Conservation (phyloP, 192 early-diverging fungal species). For the Coemansia sp. region DNA sequence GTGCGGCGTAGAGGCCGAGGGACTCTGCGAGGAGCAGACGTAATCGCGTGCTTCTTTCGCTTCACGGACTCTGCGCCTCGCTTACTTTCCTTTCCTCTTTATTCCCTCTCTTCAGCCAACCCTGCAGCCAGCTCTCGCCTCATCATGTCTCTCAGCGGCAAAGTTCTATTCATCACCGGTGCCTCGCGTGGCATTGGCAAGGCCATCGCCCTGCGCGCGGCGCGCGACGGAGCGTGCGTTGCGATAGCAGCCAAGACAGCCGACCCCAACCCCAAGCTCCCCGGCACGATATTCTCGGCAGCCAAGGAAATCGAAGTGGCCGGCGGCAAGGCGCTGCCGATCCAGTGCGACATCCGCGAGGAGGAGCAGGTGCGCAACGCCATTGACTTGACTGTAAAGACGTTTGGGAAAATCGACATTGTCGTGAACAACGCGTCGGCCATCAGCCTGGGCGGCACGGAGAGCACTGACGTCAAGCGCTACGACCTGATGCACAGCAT, state of each 20-base stretch:
- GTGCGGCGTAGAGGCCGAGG: too few species aligned
- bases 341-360: conserved; percentile 80
- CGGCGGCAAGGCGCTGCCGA: conserved; percentile 70
- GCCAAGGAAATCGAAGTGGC: conserved; percentile 68
- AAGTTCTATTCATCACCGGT: conserved; percentile 57
- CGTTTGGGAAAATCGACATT: conserved; percentile 80
- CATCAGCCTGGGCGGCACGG: conserved; percentile 62
- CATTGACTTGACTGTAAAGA: conserved; percentile 58
- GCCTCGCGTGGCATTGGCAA: conserved; percentile 75
- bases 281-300: conserved; percentile 78
- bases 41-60: too few species aligned
- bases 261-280: conserved; percentile 65
- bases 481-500: conserved; percentile 74
- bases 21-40: too few species aligned
- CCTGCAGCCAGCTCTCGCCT: background rate
- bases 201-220: conserved; percentile 66
- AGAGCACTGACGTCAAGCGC: conserved; percentile 55
- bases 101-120: background rate
- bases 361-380: conserved; percentile 69
- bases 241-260: conserved; percentile 75
- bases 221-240: conserved; percentile 63
- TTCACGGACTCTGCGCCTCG: too few species aligned
- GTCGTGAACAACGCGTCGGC: conserved; percentile 79
- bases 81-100: too few species aligned
- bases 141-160: conserved; percentile 51